phyloP scores from a whole-genome alignment of 768 basidiomycete genomes.

The Mycena belliarum region DNA sequence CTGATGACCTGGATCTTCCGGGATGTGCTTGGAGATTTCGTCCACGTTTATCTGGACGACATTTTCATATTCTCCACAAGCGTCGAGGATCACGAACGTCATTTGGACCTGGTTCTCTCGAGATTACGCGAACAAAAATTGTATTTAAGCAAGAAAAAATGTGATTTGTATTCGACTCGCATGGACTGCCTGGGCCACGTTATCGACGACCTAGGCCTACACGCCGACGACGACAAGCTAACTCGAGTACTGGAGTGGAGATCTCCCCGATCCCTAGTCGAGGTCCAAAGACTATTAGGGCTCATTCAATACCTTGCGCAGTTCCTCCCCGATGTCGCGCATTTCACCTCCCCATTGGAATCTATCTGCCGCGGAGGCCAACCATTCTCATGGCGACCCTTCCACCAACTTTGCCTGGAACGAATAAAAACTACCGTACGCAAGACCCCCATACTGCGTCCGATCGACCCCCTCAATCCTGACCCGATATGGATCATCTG shows the following conservation, averaged over 20 bases:
- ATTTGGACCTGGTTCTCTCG: not conserved
- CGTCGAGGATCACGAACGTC: not conserved
- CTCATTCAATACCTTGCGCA: not conserved
- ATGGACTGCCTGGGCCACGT: not conserved
- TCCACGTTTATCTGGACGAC: not conserved
- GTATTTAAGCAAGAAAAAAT: constrained; percentile 26
- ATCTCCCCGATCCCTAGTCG: not conserved
- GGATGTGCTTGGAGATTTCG: too few relatives aligned
- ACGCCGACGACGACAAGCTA: too few relatives aligned
- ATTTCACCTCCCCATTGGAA: not conserved
- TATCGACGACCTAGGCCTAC: not conserved
- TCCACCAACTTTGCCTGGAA: not conserved
- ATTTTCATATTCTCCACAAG: not conserved
- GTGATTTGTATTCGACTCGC: constrained; percentile 19
- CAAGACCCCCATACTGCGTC: not conserved
- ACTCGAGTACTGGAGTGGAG: not conserved
- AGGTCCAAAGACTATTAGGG: not conserved
- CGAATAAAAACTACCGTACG: not conserved
- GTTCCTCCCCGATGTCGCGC: not conserved
- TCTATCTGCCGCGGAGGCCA: not conserved
- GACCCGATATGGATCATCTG: too few relatives aligned
- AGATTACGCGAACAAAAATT: not conserved
- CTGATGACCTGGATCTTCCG: too few relatives aligned
- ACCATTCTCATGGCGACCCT: not conserved
- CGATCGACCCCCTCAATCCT: not conserved